Base-by-base conservation (phyloP, 202 grass and related monocot species). In the Saccharum hybrid region DNA sequence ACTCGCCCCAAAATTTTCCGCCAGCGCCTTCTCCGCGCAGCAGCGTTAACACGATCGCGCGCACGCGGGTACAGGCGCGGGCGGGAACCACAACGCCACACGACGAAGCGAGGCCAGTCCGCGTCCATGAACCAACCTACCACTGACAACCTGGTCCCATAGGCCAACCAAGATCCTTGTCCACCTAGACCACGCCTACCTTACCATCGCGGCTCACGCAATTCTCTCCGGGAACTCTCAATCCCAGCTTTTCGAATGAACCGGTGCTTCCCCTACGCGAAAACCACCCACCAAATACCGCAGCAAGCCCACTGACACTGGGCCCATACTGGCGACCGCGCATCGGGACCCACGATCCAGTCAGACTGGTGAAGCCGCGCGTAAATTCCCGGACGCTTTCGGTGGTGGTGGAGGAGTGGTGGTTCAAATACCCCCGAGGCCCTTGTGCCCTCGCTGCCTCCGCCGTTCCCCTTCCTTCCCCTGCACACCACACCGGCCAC, bases 281-380 rank as follows among this genome's bases (percentile, higher is more conserved):
- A 63, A 62, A 8, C 51, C 71, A 4, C 9, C n/a, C 10, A 57
- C 18, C 1, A 0, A 4, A 13, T 0, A 5, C 0, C 0, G 5
- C 28, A 0, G 1, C 1, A 7, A 0, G 0, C 0, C 1, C 22
- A 63, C 71, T 66, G 87, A 64, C 72, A 26, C 3, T 1, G 54
- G 77, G 1, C 1, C 43, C 37, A 0, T 0, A 0, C 0, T 0
- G 0, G 0, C 1, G 3, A 2, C 4, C 0, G 4, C 3, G 0
- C 0, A 0, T 0, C 0, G 0, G 54, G 81, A 0, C 59, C 87
- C 54, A 71, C 43, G 0, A 0, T 46, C 4, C 77, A 77, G 82
- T 0, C 0, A 19, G 0, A 8, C 0, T 1, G 2, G 1, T 1
- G 1, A 0, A 0, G n/a, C 7, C 19, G 10, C 66, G 33, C 4